phyloP scores from a whole-genome alignment of 495 filamentous ascomycete species.

The Penicillium ucsense region DNA sequence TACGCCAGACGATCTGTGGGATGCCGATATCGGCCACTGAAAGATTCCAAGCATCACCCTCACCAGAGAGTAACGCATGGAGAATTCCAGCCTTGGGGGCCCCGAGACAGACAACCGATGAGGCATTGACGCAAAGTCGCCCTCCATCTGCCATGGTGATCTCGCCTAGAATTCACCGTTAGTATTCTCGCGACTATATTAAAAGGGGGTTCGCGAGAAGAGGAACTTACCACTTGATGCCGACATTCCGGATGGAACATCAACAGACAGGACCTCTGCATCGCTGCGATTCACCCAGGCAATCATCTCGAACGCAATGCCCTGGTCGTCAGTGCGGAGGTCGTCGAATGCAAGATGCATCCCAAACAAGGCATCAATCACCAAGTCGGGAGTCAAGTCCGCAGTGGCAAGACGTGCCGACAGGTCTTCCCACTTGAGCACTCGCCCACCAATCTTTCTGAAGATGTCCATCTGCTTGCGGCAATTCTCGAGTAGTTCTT shows the following conservation, averaged over 20 bases:
- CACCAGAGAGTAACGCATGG: constrained; percentile 54
- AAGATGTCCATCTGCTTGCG: constrained; percentile 67
- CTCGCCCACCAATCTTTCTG: constrained; percentile 63
- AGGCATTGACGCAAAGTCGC: constrained; percentile 61
- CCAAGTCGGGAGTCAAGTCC: constrained; percentile 60
- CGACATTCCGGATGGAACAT: constrained; percentile 79
- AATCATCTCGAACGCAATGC: constrained; percentile 70
- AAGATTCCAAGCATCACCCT: constrained; percentile 54
- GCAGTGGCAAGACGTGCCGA: constrained; percentile 42
- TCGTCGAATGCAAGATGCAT: constrained; percentile 78
- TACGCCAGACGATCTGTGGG: constrained; percentile 70
- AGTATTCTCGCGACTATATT: neutral
- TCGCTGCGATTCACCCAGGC: constrained; percentile 80
- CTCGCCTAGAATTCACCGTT: constrained; percentile 26
- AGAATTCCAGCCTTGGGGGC: constrained; percentile 78
- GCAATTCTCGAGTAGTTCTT: constrained; percentile 63
- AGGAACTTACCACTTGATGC: constrained; percentile 55
- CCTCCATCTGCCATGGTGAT: constrained; percentile 53
- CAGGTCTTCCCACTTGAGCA: constrained; percentile 48
- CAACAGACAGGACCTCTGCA: constrained; percentile 67
- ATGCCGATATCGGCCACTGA: constrained; percentile 83
- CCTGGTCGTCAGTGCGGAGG: constrained; percentile 70
- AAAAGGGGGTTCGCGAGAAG: constrained; percentile 11
- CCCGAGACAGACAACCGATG: constrained; percentile 70
- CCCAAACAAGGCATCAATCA: constrained; percentile 82